Base-by-base conservation (phyloP, 2,329 filamentous ascomycete species). In the Purpureocillium lavendulum region DNA sequence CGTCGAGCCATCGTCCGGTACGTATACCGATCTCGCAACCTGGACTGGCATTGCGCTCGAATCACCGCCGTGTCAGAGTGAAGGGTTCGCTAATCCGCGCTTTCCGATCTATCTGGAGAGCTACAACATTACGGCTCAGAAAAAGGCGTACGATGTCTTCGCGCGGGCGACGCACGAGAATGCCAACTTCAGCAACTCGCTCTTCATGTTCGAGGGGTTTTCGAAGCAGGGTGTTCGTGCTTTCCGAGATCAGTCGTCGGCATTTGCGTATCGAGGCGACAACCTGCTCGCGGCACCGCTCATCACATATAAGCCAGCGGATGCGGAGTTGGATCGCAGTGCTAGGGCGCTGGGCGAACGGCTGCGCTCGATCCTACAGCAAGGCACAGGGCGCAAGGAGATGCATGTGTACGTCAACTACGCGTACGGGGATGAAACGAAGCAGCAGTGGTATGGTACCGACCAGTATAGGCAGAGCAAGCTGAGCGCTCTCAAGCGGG, bases 131-230 rank as follows among this genome's bases (percentile, higher is more conserved):
- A 40, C 47, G 3, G 54, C 60, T 21, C 49, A 57, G 40, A 41
- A 43, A 15, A 28, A 49, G 39, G 47, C 48, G 24, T 65, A 60
- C 47, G 49, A 58, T 13, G 40, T 53, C 12, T 67, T 63, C 49
- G 49, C 45, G 5, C 40, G 45, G 8, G 49, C 52, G 6, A 51
- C 50, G 30, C 53, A 46, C 14, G 47, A 41, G 28, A 35, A 44
- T 12, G 49, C 51, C 26, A 53, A 49, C 21, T 61, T 59, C 33
- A 40, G 41, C 16, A 40, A 43, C 49, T 56, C 58, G 14, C 56
- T 75, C 34, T 67, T 75, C 57, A 66, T 75, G 61, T 70, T 76
- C 42, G 72, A 77, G 50, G 69, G 66, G 16, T 77, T 75, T 52
- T 61, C 70, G 2, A 51, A 50, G 11, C 49, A 64, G 17, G 71